A percentile compares a stretch with the other conserved stretches of the same genome.
Evolutionary conservation across 2,329 filamentous ascomycete species (phyloP).

Genomic region (Colletotrichum sidae): DNA sequence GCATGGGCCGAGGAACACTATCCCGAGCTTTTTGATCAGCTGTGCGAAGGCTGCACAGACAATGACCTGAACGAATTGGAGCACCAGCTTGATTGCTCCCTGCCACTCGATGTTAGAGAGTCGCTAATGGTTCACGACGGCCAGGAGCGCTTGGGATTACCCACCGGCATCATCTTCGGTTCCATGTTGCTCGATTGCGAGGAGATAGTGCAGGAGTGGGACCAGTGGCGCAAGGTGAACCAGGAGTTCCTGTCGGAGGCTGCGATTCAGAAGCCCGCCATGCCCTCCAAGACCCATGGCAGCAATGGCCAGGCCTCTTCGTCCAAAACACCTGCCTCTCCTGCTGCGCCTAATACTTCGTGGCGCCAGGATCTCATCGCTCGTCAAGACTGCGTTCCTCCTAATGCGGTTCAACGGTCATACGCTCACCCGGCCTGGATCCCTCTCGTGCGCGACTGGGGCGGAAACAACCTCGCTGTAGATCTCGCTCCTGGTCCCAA

Average conservation of each 20-base stretch:
- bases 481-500: slow-evolving; percentile 91
- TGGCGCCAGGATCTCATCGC: slow-evolving; percentile 90
- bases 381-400: slow-evolving; percentile 88
- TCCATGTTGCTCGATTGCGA: slow-evolving; percentile 98
- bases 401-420: slow-evolving; percentile 87
- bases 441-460: slow-evolving; percentile 95
- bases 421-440: slow-evolving; percentile 98
- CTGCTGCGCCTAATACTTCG: slow-evolving; percentile 66
- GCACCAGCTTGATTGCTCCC: slow-evolving; percentile 92
- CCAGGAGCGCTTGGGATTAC: slow-evolving; percentile 92
- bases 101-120: slow-evolving; percentile 93
- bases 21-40: slow-evolving; percentile 91
- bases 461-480: slow-evolving; percentile 95
- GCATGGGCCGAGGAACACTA: slow-evolving; percentile 95
- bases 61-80: slow-evolving; percentile 98
- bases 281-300: slow-evolving; percentile 78
- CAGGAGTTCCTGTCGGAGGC: slow-evolving; percentile 82
- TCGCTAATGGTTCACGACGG: slow-evolving; percentile 93
- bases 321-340: slow-evolving; percentile 64
- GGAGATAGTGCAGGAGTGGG: slow-evolving; percentile 97
- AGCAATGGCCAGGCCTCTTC: slow-evolving; percentile 76
- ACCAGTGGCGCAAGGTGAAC: slow-evolving; percentile 94
- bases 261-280: slow-evolving; percentile 67
- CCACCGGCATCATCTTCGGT: slow-evolving; percentile 92
- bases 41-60: slow-evolving; percentile 89